These are phyloP conservation scores for Discostella stelligeroides DNA, from an alignment of 108 stramenopile genomes.

Conservation along the genomic window DNA sequence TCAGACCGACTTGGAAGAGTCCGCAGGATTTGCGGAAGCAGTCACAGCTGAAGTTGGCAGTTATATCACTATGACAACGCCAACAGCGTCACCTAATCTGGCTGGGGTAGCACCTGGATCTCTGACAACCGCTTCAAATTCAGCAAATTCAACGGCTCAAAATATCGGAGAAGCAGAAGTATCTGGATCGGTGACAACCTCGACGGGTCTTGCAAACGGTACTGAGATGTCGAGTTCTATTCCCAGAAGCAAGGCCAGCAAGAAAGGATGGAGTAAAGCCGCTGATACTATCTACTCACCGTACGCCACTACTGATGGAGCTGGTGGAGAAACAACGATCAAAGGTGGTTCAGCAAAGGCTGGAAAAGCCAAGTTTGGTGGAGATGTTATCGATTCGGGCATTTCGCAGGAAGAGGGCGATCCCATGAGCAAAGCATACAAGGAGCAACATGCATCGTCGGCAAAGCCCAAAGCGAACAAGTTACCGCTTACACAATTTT, in stretches of 20 bases:
- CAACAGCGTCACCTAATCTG: too few relatives aligned
- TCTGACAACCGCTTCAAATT: neutral
- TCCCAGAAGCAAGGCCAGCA: neutral
- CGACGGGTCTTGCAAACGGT: too few relatives aligned
- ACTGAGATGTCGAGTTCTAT: neutral
- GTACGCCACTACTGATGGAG: neutral
- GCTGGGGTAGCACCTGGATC: too few relatives aligned
- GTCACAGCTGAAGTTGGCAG: too few relatives aligned
- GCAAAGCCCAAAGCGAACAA: slow-evolving; percentile 4
- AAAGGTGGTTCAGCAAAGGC: neutral
- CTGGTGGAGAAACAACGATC: neutral
- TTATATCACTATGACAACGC: too few relatives aligned
- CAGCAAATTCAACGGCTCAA: too few relatives aligned
- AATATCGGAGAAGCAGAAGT: too few relatives aligned
- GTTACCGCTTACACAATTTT: slow-evolving; percentile 2
- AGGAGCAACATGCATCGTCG: neutral
- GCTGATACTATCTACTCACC: neutral
- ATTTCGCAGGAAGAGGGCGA: neutral
- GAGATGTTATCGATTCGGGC: neutral
- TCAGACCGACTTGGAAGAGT: neutral
- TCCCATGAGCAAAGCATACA: neutral
- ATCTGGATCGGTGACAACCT: too few relatives aligned
- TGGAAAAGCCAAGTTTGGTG: neutral
- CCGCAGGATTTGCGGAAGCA: neutral
- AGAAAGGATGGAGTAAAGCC: neutral